Base-by-base conservation (phyloP, 129 eudicot genomes). In the Tagetes patula region DNA sequence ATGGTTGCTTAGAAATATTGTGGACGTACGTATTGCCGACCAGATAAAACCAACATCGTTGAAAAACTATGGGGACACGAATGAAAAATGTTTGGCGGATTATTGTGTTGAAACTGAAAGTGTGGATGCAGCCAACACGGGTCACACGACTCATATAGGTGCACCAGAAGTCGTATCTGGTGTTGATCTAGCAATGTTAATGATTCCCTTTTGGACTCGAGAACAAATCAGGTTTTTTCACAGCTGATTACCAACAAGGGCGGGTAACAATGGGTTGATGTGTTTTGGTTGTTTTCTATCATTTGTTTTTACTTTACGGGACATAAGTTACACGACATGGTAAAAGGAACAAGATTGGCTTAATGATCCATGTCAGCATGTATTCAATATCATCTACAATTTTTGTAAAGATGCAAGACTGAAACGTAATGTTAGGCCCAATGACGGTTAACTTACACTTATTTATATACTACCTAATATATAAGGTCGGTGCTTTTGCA, bases 21-120 rank as follows among this genome's bases (percentile, higher is more conserved):
- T 90, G 3, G 96, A 90, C 64, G 82, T 84, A 1, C 31, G 70
- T 56, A 78, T 90, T 30, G 71, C 13, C n/a, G 91, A 81, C 20
- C 72, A 87, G 56, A 77, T 90, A 56, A 85, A 83, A 32, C 80
- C 81, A 0, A 41, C 48, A n/a, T 85, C 87, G 30, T 67, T 90
- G 82, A 82, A 83, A 74, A 85, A 77, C 47, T 79, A 79, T 31
- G 86, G 81, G 71, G 96, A 89, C 40, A 86, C 91, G 1, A 96
- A 96, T 3, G 91, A 86, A 75, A 91, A 88, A 80, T 91, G 97
- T 82, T 81, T 91, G 79, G 89, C 88, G 20, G 96, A 91, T 45
- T 88, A 85, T 56, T 93, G 96, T 31, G 91, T 91, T 1, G 87
- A 82, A 79, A 72, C 65, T 6, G 74, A 64, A 61, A 66, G 76